Percentiles rank a stretch among this genome's conserved stretches.
These are phyloP conservation scores for Talaromyces thailandensis DNA, from an alignment of 495 filamentous ascomycete genomes.

Conservation along the genomic window DNA sequence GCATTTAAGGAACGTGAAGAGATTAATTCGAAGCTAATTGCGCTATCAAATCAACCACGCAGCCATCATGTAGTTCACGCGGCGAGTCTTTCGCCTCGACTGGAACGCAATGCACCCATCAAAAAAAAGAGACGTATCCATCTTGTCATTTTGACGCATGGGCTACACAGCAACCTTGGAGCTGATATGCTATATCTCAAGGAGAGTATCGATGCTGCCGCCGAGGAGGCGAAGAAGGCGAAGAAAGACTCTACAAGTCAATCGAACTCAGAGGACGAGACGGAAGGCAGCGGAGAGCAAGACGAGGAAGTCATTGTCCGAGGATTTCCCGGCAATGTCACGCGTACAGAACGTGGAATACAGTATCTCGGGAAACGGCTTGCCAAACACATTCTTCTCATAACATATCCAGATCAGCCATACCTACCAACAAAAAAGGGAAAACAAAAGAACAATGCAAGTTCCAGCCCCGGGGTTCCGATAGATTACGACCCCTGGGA, in stretches of 20 bases:
- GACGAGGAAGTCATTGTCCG: slow-evolving; percentile 91
- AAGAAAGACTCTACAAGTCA: slow-evolving; percentile 38
- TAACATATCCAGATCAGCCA: slow-evolving; percentile 89
- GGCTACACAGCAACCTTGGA: slow-evolving; percentile 92
- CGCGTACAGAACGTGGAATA: slow-evolving; percentile 86
- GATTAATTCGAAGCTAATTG: slow-evolving; percentile 12
- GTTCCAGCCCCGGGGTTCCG: neutral
- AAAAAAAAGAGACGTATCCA: slow-evolving; percentile 62
- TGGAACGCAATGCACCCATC: neutral
- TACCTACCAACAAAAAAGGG: slow-evolving; percentile 62
- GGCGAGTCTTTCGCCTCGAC: neutral
- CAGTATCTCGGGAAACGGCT: slow-evolving; percentile 94
- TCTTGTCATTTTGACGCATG: slow-evolving; percentile 87
- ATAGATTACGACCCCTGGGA: slow-evolving; percentile 6
- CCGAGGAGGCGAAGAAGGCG: slow-evolving; percentile 54
- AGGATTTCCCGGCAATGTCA: slow-evolving; percentile 83
- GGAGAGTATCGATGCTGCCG: slow-evolving; percentile 85
- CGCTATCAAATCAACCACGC: neutral
- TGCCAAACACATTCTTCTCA: slow-evolving; percentile 78
- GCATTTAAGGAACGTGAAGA: slow-evolving; percentile 43
- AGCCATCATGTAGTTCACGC: neutral
- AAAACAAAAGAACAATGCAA: slow-evolving; percentile 12
- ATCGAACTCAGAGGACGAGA: neutral
- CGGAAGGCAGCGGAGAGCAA: slow-evolving; percentile 37
- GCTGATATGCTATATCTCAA: slow-evolving; percentile 96